Evolutionary conservation across 306 rosid species (phyloP).

Genomic region (Prunus mume): DNA sequence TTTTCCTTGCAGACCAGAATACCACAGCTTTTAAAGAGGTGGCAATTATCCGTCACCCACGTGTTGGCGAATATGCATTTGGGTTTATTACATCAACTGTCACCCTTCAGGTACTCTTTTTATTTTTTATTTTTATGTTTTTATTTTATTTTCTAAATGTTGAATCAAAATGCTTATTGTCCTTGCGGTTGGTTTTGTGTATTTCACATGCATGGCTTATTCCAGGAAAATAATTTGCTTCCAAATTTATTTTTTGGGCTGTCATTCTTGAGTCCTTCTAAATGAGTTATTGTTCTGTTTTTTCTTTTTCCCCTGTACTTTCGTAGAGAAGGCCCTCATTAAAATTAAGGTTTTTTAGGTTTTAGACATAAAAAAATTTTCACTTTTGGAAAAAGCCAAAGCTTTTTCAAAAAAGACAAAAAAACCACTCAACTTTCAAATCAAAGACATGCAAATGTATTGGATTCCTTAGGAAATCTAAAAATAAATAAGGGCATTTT

Average conservation of each 20-base stretch:
- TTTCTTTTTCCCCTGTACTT: no score
- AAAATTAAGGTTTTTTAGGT: no score
- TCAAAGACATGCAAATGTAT: no score
- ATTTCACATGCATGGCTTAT: not conserved
- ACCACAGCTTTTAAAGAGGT: constrained; percentile 93
- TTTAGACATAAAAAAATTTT: no score
- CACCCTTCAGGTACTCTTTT: constrained; percentile 61
- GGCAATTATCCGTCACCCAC: constrained; percentile 85
- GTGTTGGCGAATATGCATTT: constrained; percentile 95
- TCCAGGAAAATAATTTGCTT: not conserved
- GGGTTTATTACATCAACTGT: constrained; percentile 92
- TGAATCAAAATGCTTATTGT: not conserved
- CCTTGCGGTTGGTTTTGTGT: not conserved
- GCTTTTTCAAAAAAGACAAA: no score
- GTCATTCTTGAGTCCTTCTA: not conserved
- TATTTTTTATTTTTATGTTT: not conserved
- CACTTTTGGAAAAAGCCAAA: no score
- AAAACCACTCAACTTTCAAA: no score
- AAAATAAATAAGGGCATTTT: no score
- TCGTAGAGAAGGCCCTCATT: not conserved
- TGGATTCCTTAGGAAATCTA: no score
- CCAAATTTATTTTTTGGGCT: not conserved
- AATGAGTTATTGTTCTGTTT: not conserved
- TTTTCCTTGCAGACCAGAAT: constrained; percentile 70
- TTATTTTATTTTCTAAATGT: not conserved